Evolutionary conservation across 352 stramenopile species (phyloP).

Genomic region (Pilasporangium apinafurcum): DNA sequence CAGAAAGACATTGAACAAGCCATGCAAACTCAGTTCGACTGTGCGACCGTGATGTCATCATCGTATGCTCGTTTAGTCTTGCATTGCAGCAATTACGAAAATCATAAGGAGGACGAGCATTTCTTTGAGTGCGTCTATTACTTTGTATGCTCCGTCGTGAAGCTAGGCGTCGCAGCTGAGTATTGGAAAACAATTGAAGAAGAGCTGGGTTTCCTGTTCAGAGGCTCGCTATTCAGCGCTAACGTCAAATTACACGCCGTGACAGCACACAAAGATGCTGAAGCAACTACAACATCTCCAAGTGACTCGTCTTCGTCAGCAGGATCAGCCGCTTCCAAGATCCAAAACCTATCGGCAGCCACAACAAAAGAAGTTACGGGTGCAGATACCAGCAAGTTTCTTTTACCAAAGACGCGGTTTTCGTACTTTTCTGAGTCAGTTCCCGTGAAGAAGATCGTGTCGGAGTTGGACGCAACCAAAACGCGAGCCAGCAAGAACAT

Average conservation of each 20-base stretch:
- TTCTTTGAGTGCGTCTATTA: slow-evolving; percentile 83
- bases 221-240: slow-evolving; percentile 59
- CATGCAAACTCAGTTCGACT: slow-evolving; percentile 20
- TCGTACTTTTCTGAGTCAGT: slow-evolving; percentile 61
- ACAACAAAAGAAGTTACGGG: slow-evolving; percentile 9
- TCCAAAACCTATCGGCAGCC: slow-evolving; percentile 29
- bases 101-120: slow-evolving; percentile 73
- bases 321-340: slow-evolving; percentile 16
- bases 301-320: background rate
- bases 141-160: slow-evolving; percentile 67
- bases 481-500: slow-evolving; percentile 51
- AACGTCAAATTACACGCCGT: slow-evolving; percentile 45
- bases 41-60: slow-evolving; percentile 30
- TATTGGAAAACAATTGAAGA: slow-evolving; percentile 60
- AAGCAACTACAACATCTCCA: slow-evolving; percentile 7
- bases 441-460: slow-evolving; percentile 53
- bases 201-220: slow-evolving; percentile 70
- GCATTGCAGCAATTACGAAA: slow-evolving; percentile 80
- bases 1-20: slow-evolving; percentile 18
- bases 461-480: slow-evolving; percentile 60
- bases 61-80: slow-evolving; percentile 66
- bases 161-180: slow-evolving; percentile 44
- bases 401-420: slow-evolving; percentile 41
- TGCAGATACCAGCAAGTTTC: slow-evolving; percentile 17
- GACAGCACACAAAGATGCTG: slow-evolving; percentile 13